Evolutionary conservation across 768 basidiomycete species (phyloP), one percentile per base, ranked within the genome.

Genomic region (Serendipita indica): DNA sequence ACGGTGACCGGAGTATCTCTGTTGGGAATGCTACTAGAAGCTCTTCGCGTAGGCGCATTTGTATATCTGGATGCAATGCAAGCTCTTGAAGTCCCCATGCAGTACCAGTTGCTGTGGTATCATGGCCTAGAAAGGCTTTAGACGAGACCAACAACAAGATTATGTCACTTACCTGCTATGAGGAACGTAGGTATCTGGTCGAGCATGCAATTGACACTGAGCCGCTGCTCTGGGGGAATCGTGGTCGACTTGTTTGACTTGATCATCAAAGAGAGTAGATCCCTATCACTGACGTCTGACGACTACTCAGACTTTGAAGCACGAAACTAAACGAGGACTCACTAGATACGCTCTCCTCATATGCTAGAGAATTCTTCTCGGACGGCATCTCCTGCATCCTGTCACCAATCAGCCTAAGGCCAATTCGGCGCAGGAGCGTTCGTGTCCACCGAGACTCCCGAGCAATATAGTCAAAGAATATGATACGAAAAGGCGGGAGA

Each of bases 61-160:
- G 83, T 2, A 77, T 68, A 1, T 73, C 69, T 0, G 72, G 72
- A 39, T 77, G 61, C 60, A 77, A 71, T 0, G 76, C 69, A 3
- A 87, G 71, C 1, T 76, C 75, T 63, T 73, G 82, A 0, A 86
- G 67, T 3, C 78, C 75, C 83, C 84, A 86, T 2, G 75, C 72
- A 1, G 75, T 72, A 0, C 71, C 75, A 1, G 75, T 72, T 58
- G 46, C 61, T 5, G 60, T 58, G 4, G 43, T 59, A 14, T 58
- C 57, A 28, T 58, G 60, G 7, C 57, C 60, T 37, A 37, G 7
- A 37, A 1, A 43, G 6, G 37, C 41, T 43, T 7, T 7, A 43
- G 7, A 57, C 66, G 64, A 46, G 7, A n/a, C 10, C 35, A 37
- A 37, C 3, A 16, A 20, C 49, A 27, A 2, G 7, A 14, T 14